A percentile compares a stretch with the other conserved stretches of the same genome.
phyloP scores from a whole-genome alignment of 352 stramenopile genomes.

The Pythium aristosporum region DNA sequence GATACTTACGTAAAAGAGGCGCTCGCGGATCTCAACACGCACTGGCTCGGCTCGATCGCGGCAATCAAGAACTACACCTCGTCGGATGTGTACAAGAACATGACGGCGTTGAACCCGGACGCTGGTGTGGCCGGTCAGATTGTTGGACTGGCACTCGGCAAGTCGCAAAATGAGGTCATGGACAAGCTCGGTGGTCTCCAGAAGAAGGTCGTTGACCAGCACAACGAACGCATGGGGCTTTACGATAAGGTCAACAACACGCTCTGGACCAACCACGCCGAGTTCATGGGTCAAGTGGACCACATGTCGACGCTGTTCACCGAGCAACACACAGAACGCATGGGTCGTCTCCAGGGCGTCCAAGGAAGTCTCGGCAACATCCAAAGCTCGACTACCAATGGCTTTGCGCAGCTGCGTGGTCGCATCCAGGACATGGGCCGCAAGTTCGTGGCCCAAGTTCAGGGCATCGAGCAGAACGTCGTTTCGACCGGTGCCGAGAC shows the following conservation, averaged over 20 bases:
- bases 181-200: conserved; percentile 11
- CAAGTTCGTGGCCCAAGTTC: conserved; percentile 12
- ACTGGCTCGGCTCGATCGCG: neutral
- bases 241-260: conserved; percentile 21
- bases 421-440: conserved; percentile 17
- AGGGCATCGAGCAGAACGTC: conserved; percentile 13
- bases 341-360: conserved; percentile 11
- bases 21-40: conserved; percentile 9
- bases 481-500: conserved; percentile 13
- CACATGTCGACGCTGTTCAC: conserved; percentile 17
- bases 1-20: conserved; percentile 1
- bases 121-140: conserved; percentile 3
- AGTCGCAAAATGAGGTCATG: conserved; percentile 9
- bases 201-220: conserved; percentile 5
- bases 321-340: conserved; percentile 12
- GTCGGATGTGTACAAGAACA: conserved; percentile 11
- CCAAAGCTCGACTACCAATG: conserved; percentile 6
- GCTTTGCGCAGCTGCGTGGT: conserved; percentile 8
- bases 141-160: conserved; percentile 5
- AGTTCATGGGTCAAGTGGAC: conserved; percentile 13
- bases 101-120: conserved; percentile 9
- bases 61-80: conserved; percentile 11
- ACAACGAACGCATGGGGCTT: conserved; percentile 15
- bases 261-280: conserved; percentile 20
- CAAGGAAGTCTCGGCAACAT: conserved; percentile 10